Conservation (phyloP, 2,329 filamentous ascomycete genomes). For the Tolypocladium paradoxum region DNA sequence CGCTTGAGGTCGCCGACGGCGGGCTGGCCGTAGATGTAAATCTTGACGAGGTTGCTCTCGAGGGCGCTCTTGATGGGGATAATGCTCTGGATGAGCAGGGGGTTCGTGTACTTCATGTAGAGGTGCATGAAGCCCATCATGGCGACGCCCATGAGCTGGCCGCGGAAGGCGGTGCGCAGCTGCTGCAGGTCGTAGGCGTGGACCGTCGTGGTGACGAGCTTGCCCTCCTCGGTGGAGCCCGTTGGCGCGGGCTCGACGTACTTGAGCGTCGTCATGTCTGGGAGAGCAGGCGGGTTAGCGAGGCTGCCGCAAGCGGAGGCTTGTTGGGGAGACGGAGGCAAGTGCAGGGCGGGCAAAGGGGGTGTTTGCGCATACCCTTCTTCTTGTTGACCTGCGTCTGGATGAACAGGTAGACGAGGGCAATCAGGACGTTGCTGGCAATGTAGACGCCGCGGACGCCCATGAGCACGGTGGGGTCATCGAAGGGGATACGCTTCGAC, state of each 20-base stretch:
- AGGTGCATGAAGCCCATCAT: slow-evolving; percentile 99
- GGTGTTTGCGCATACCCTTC: slow-evolving; percentile 56
- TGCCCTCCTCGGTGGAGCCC: slow-evolving; percentile 88
- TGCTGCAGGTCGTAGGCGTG: slow-evolving; percentile 89
- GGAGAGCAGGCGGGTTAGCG: slow-evolving; percentile 4
- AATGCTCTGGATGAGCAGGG: slow-evolving; percentile 95
- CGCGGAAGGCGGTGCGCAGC: slow-evolving; percentile 75
- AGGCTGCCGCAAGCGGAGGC: neutral
- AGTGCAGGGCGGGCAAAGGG: neutral
- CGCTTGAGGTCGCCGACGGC: slow-evolving; percentile 86
- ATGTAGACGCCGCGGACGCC: slow-evolving; percentile 43
- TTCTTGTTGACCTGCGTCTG: slow-evolving; percentile 84
- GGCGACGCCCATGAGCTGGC: slow-evolving; percentile 87
- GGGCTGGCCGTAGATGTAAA: slow-evolving; percentile 79
- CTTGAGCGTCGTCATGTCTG: slow-evolving; percentile 94
- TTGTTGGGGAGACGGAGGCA: neutral
- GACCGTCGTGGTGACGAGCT: slow-evolving; percentile 92
- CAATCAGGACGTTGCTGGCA: slow-evolving; percentile 68
- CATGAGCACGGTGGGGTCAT: slow-evolving; percentile 58
- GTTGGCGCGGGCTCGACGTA: slow-evolving; percentile 94
- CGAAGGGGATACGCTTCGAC: slow-evolving; percentile 89
- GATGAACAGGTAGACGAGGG: slow-evolving; percentile 74
- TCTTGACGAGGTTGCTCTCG: slow-evolving; percentile 93
- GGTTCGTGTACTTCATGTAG: slow-evolving; percentile 99
- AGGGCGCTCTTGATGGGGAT: slow-evolving; percentile 93